These are phyloP conservation scores for Dioszegia crocea DNA, from an alignment of 768 basidiomycete species.

Conservation along the genomic window DNA sequence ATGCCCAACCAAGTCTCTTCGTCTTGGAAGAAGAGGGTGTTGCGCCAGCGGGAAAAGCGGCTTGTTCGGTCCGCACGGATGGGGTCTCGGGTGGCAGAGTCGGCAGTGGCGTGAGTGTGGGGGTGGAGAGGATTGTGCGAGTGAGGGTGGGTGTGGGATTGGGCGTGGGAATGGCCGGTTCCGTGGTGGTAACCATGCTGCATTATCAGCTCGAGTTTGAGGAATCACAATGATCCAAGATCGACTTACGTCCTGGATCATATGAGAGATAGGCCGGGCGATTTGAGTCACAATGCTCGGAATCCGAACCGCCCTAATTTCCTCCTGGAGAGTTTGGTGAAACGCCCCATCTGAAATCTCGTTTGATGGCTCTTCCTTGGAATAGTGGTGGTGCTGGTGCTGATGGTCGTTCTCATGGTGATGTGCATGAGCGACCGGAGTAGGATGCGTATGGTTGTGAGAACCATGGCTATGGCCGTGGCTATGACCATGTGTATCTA, in stretches of 20 bases:
- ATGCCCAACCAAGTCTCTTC: neutral
- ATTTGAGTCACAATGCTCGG: conserved; percentile 4
- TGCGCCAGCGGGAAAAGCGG: conserved; percentile 4
- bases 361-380: no score
- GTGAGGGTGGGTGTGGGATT: neutral
- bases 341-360: neutral
- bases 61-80: neutral
- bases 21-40: neutral
- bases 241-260: neutral
- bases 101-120: neutral
- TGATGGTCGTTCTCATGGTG: no score
- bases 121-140: neutral
- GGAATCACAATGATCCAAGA: neutral
- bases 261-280: conserved; percentile 1
- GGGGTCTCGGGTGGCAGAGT: neutral
- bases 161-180: no score
- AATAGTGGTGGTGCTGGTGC: neutral
- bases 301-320: conserved; percentile 3
- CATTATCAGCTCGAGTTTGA: neutral
- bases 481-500: conserved; percentile 52
- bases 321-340: neutral
- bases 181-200: neutral
- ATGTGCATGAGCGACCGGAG: neutral
- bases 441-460: neutral
- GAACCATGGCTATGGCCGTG: neutral